Evolutionary conservation across 2,329 filamentous ascomycete genomes (phyloP).

Genomic region (Westerdykella ornata): DNA sequence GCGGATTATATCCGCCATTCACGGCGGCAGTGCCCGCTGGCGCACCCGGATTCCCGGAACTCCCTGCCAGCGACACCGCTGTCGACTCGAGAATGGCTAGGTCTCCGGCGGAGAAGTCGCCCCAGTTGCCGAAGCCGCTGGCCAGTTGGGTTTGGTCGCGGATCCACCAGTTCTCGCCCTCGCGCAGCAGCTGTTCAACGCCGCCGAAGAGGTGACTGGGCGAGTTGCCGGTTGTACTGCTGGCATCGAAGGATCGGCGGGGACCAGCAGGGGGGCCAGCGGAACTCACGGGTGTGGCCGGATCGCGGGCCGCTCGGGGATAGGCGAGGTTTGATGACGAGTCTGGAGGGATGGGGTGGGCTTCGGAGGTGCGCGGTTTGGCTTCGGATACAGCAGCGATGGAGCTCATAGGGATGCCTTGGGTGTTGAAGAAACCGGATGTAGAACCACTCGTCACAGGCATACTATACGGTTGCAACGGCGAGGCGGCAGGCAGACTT

Average conservation of each 20-base stretch:
- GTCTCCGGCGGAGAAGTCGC: slow-evolving; percentile 23
- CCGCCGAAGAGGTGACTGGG: slow-evolving; percentile 53
- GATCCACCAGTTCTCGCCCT: slow-evolving; percentile 57
- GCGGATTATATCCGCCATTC: neutral
- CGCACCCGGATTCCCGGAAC: slow-evolving; percentile 11
- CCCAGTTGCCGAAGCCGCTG: slow-evolving; percentile 58
- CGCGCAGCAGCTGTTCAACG: slow-evolving; percentile 54
- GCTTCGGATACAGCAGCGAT: slow-evolving; percentile 8
- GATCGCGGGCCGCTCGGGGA: slow-evolving; percentile 26
- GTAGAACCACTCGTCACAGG: slow-evolving; percentile 20
- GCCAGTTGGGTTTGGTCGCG: slow-evolving; percentile 56
- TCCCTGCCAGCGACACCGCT: slow-evolving; percentile 1
- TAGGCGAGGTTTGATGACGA: slow-evolving; percentile 26
- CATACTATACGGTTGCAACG: slow-evolving; percentile 28
- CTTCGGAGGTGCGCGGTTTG: slow-evolving; percentile 21
- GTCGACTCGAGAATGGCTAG: slow-evolving; percentile 26
- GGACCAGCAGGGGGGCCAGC: slow-evolving; percentile 4
- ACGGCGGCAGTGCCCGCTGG: slow-evolving; percentile 12
- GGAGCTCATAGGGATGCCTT: slow-evolving; percentile 5
- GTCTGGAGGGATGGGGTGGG: slow-evolving; percentile 28
- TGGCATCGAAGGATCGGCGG: slow-evolving; percentile 24
- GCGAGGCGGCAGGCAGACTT: slow-evolving; percentile 3
- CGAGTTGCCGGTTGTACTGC: slow-evolving; percentile 29
- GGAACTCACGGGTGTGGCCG: slow-evolving; percentile 20
- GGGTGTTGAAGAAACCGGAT: slow-evolving; percentile 17